Conservation (phyloP, 805 yeast species). For the Teunomyces aglyptinius region DNA sequence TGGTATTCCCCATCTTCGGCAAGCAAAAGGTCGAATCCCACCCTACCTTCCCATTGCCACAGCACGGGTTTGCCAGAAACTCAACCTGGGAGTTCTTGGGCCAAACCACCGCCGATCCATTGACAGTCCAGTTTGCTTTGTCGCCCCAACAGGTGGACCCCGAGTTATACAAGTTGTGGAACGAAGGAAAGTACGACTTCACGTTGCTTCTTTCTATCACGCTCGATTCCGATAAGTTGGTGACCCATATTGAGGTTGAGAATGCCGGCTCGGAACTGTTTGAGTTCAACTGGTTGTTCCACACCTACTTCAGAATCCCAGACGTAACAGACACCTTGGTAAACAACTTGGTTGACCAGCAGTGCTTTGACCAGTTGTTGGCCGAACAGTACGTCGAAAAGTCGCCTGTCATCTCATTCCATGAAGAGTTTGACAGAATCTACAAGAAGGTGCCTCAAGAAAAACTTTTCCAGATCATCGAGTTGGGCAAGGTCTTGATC, state of each 20-base stretch:
- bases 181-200: constrained; percentile 57
- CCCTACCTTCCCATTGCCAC: constrained; percentile 74
- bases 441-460: constrained; percentile 59
- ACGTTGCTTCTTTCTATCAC: constrained; percentile 39
- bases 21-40: constrained; percentile 49
- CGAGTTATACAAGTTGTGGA: constrained; percentile 61
- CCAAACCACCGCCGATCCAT: constrained; percentile 62
- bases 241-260: constrained; percentile 70
- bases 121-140: constrained; percentile 82
- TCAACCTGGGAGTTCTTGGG: constrained; percentile 94
- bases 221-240: constrained; percentile 53
- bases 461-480: constrained; percentile 65
- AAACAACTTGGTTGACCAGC: constrained; percentile 71
- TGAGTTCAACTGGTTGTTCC: constrained; percentile 94
- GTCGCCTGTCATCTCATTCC: constrained; percentile 71
- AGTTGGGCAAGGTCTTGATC: constrained; percentile 67
- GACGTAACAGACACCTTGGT: constrained; percentile 80
- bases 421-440: constrained; percentile 81
- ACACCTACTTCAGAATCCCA: constrained; percentile 73
- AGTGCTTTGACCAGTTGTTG: constrained; percentile 74
- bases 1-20: constrained; percentile 94
- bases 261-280: constrained; percentile 65
- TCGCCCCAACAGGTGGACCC: constrained; percentile 78
- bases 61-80: constrained; percentile 94
- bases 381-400: constrained; percentile 61